Evolutionary conservation across 768 basidiomycete species (phyloP), one percentile per base, ranked within the genome.

Genomic region (Grammothele lineata): DNA sequence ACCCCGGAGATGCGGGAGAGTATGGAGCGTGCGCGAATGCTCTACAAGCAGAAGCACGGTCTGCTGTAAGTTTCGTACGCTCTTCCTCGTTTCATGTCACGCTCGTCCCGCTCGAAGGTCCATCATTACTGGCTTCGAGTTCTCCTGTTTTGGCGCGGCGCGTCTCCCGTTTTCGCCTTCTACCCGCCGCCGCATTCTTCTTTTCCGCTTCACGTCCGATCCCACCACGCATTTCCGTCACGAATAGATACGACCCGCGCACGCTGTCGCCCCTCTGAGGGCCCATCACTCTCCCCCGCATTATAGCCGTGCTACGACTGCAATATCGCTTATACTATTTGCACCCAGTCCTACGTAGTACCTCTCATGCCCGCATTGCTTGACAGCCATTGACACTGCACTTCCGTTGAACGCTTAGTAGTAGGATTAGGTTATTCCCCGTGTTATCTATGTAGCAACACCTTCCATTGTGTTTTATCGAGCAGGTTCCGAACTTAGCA

Each of bases 1-100:
- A 87, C 83, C 58, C 73, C 79, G 1, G 81, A 85, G 67, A 59
- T 90, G 32, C 72, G 76, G 46, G 82, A 84, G 65, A 76, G 74
- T 22, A 90, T 89, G 87, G 80, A 80, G 63, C 68, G 71, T 7
- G 87, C 87, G 8, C 69, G 87, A 24, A 76, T 74, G 35, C 40
- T 42, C n/a, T 63, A 63, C 49, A 56, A 55, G 42, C 56, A 60
- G 45, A 48, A 46, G 24, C 52, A 41, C 17, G 56, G 40, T 10
- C 24, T 40, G 19, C 21, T 18, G 15, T 37, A 12, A 30, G n/a
- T 25, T 37, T 23, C 17, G n/a, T n/a, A n/a, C n/a, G 23, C 24
- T 24, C 24, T 33, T 39, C 34, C 35, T 15, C 37, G 22, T 9
- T 40, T 38, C 12, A 14, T 26, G 23, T 9, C 23, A 11, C 11